phyloP scores from a whole-genome alignment of 345 rosid genomes.

The Nephelium lappaceum region DNA sequence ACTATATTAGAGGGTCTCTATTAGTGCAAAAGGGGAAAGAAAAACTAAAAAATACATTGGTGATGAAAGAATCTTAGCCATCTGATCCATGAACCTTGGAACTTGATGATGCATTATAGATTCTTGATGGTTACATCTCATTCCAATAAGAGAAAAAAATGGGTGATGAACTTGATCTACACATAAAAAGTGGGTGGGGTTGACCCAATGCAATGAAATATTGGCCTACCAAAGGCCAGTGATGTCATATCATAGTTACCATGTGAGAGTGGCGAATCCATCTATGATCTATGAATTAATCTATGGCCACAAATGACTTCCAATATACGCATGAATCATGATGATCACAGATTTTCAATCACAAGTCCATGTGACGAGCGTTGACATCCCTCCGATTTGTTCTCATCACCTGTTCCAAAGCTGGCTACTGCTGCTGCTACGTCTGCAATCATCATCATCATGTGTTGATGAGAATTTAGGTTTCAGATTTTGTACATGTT shows the following conservation, averaged over 20 bases:
- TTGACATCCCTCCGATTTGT: neutral
- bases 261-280: neutral
- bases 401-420: neutral
- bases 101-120: conserved; percentile 19
- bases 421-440: neutral
- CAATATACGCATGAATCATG: neutral
- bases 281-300: neutral
- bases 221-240: neutral
- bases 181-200: neutral
- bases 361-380: neutral
- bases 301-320: neutral
- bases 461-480: neutral
- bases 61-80: neutral
- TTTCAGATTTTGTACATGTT: neutral
- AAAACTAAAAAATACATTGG: too few species aligned
- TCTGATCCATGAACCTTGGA: conserved; percentile 17
- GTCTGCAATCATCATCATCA: neutral
- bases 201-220: neutral
- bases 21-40: too few species aligned
- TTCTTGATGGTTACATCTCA: conserved; percentile 14
- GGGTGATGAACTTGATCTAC: conserved; percentile 13
- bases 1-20: too few species aligned
- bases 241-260: conserved; percentile 8
- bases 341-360: neutral
- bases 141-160: neutral